These are phyloP conservation scores for Solanum pimpinellifolium DNA, from an alignment of 257 asterid genomes.

Conservation along the genomic window DNA sequence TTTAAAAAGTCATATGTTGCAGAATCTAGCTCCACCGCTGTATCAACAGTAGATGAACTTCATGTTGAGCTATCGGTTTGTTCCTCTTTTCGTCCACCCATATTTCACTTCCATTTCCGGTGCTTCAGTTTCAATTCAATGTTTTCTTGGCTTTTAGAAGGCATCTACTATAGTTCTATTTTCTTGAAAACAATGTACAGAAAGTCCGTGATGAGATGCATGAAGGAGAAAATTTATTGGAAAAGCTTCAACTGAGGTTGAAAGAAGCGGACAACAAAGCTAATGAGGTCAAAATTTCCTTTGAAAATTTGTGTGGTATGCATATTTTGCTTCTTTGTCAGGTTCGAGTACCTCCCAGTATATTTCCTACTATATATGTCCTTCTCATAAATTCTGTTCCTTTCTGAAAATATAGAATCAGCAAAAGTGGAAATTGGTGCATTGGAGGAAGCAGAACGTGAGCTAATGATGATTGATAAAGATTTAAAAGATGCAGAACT, in stretches of 20 bases:
- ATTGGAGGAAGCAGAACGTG: constrained; percentile 55
- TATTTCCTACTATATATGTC: neutral
- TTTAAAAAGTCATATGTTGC: constrained; percentile 36
- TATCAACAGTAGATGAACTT: constrained; percentile 58
- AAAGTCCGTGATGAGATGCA: constrained; percentile 39
- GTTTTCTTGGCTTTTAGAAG: neutral
- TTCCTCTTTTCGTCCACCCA: constrained; percentile 8
- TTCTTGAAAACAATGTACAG: constrained; percentile 29
- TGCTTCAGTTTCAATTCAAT: neutral
- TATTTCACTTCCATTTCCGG: neutral
- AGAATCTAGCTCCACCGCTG: constrained; percentile 38
- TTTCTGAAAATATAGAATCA: constrained; percentile 36
- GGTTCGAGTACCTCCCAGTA: neutral
- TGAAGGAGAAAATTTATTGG: constrained; percentile 37
- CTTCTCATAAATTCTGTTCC: neutral
- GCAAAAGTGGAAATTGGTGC: constrained; percentile 59
- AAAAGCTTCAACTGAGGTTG: constrained; percentile 36
- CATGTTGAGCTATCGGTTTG: constrained; percentile 62
- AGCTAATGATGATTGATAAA: constrained; percentile 40
- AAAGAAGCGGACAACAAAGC: constrained; percentile 47
- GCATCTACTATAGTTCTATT: neutral
- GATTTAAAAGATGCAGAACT: constrained; percentile 35
- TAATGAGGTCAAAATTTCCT: constrained; percentile 28
- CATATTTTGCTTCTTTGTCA: constrained; percentile 6
- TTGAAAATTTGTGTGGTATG: constrained; percentile 59